Base-by-base conservation (phyloP, 73 alveolate species). In the Symbiodinium natans region DNA sequence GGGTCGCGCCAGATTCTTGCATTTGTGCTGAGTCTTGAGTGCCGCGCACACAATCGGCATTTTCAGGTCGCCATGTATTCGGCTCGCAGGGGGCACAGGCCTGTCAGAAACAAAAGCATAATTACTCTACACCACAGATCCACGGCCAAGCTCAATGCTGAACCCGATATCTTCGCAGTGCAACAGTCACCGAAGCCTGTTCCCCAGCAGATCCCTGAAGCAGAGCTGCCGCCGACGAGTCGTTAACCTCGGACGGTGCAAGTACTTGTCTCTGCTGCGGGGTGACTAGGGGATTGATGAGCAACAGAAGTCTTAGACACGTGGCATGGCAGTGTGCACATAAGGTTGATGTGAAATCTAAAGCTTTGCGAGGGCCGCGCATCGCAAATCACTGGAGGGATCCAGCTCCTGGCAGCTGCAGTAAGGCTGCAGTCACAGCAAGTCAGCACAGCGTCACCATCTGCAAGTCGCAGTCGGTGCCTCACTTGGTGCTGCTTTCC, bases 381-480 rank as follows among this genome's bases (percentile, higher is more conserved):
- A 46, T 92, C 92, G 63, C 98, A 92, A 11, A 41, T 85, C 46
- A 92, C 63, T 41, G 92, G 92, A 34, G 41, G 90, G 27, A 77
- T 38, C 98, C 98, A 92, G 41, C 88, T 68, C 97, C 88, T 59
- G 19, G 41, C 68, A 73, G 1, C 4, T 11, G 84, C 36, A 6
- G 13, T 6, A 46, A 13, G 59, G 59, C 6, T 9, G 59, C 59
- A 46, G 13, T 6, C 59, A 46, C 59, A 46, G 59, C 13, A 46
- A 46, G 13, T 13, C 59, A 46, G 6, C 59, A 13, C 6, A 46
- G 59, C 21, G 21, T 46, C 13, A 9, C 59, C 21, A 13, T 6
- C 6, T 46, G 6, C 59, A 46, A 46, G 6, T 9, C 59, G 59
- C 59, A 9, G 59, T 63, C 77, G 34, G 31, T 2, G 77, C 77